These are phyloP conservation scores for Carpinus fangiana DNA, from an alignment of 306 rosid species.

Conservation along the genomic window DNA sequence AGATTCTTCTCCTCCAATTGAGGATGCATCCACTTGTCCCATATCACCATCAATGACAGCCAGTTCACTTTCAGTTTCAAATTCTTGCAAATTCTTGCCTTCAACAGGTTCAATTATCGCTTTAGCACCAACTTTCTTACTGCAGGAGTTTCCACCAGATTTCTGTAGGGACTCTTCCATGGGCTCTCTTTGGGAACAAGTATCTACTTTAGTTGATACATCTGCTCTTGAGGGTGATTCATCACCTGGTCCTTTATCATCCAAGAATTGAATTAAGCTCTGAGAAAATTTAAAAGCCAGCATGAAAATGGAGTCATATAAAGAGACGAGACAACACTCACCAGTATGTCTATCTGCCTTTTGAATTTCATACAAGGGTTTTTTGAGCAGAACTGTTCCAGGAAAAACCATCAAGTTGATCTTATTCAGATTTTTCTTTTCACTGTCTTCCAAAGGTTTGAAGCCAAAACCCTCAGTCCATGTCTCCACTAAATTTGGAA, in stretches of 20 bases:
- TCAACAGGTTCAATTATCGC: constrained; percentile 31
- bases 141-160: constrained; percentile 20
- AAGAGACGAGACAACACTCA: constrained; percentile 23
- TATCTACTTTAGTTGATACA: constrained; percentile 24
- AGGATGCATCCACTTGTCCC: constrained; percentile 21
- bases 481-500: constrained; percentile 77
- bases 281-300: neutral
- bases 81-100: constrained; percentile 27
- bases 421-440: constrained; percentile 60
- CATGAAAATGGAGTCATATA: neutral
- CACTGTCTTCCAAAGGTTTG: constrained; percentile 54
- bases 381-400: constrained; percentile 81
- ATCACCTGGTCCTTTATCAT: constrained; percentile 35
- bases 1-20: constrained; percentile 29
- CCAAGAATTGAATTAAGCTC: constrained; percentile 21
- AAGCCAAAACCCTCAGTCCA: constrained; percentile 98
- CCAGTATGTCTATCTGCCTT: constrained; percentile 37
- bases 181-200: constrained; percentile 24
- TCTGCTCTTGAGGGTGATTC: constrained; percentile 29
- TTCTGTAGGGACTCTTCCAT: constrained; percentile 28
- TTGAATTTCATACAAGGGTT: constrained; percentile 47
- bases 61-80: constrained; percentile 23
- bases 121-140: constrained; percentile 24
- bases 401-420: constrained; percentile 93
- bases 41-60: constrained; percentile 6